Percentiles rank a stretch among this genome's conserved stretches.
Evolutionary conservation across 164 flowering plant species (phyloP).

Genomic region (Saururus chinensis): DNA sequence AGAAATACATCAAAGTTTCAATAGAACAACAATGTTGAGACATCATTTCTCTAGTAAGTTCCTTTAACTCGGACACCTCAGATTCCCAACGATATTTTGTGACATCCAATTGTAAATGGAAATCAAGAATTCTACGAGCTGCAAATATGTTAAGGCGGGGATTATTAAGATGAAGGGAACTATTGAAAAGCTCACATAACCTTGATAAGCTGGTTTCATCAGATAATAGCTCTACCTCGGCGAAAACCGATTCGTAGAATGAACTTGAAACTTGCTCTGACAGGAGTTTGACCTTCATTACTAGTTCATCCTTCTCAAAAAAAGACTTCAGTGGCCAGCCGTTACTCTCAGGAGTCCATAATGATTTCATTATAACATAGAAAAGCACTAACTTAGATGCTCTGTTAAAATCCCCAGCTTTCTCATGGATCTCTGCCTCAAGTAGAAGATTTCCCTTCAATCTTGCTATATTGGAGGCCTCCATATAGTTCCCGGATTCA

Average conservation of each 20-base stretch:
- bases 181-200: conserved; percentile 14
- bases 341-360: conserved; percentile 32
- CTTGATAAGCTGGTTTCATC: conserved; percentile 15
- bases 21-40: conserved; percentile 19
- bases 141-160: conserved; percentile 31
- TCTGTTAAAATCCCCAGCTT: conserved; percentile 33
- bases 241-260: conserved; percentile 21
- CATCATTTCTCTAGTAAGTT: conserved; percentile 12
- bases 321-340: conserved; percentile 64
- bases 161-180: conserved; percentile 19
- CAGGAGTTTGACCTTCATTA: conserved; percentile 26
- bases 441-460: conserved; percentile 29
- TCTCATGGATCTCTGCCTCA: conserved; percentile 47
- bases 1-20: conserved; percentile 36
- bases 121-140: conserved; percentile 40
- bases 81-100: conserved; percentile 30
- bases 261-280: conserved; percentile 19
- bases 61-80: conserved; percentile 14
- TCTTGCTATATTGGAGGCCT: conserved; percentile 43
- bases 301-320: conserved; percentile 25
- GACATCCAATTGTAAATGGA: conserved; percentile 18
- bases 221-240: conserved; percentile 28
- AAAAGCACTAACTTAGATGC: conserved; percentile 33
- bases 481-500: conserved; percentile 39
- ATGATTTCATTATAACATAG: conserved; percentile 28